phyloP scores from a whole-genome alignment of 2,329 filamentous ascomycete genomes.

The Thielaviopsis ethacetica region DNA sequence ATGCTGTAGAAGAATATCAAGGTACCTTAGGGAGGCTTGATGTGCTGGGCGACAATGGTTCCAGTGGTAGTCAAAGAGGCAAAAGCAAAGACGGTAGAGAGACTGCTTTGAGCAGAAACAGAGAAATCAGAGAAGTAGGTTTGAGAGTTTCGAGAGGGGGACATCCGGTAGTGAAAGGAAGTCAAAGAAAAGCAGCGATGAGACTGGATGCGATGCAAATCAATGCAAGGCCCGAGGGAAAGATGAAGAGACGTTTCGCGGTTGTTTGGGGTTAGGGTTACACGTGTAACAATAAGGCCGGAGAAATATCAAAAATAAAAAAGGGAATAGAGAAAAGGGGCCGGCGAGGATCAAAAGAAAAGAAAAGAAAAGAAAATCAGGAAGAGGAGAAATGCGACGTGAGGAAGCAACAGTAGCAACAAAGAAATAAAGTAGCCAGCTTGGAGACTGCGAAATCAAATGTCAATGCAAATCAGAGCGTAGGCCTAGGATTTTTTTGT shows the following conservation, averaged over 20 bases:
- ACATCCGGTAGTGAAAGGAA: slow-evolving; percentile 3
- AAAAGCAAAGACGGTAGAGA: not conserved
- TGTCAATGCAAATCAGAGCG: no score
- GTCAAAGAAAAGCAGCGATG: not conserved
- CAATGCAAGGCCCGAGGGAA: not conserved
- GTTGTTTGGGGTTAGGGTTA: slow-evolving; percentile 4
- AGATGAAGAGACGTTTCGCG: not conserved
- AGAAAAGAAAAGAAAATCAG: not conserved
- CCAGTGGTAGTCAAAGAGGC: not conserved
- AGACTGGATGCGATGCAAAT: not conserved
- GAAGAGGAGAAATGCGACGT: no score
- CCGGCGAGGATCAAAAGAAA: not conserved
- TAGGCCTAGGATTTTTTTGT: no score
- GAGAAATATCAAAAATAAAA: not conserved
- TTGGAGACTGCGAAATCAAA: not conserved
- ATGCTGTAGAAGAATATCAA: not conserved
- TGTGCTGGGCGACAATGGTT: not conserved
- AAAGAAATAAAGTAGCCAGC: not conserved
- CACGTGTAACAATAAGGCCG: not conserved
- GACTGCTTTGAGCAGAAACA: not conserved
- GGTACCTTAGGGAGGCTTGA: slow-evolving; percentile 7
- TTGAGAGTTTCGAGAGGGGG: not conserved
- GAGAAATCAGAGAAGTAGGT: not conserved
- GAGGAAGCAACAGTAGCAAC: not conserved
- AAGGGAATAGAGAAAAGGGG: not conserved